Base-by-base conservation (phyloP, 495 filamentous ascomycete genomes). In the Evansstolkia leycettana region DNA sequence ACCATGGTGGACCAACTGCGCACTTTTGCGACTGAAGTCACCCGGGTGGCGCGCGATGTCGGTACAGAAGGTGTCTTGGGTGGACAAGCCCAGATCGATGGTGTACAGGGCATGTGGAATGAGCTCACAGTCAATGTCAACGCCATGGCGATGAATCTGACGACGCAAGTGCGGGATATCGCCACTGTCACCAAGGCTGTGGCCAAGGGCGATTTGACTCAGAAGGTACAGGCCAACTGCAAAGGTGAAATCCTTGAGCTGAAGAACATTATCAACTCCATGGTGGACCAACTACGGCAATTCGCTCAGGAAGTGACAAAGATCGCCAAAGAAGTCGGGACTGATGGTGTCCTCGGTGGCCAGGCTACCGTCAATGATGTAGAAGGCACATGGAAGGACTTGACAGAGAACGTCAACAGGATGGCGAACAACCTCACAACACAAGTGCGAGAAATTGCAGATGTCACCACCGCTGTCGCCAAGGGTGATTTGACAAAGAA, bases 341-440 rank as follows among this genome's bases (percentile, higher is more conserved):
- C 90, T 1, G 90, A 98, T 51, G 90, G 90, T 48, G 80, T 88
- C 31, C 73, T 98, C 3, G 90, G 90, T 50, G 90, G 89, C 19
- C 90, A 98, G 62, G 90, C 90, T 18, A 93, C 85, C 12, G 90
- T 98, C 11, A 87, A 94, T 51, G 89, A 94, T 53, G 90, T 98
- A 7, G 84, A 98, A 60, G 90, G 90, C 31, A 95, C 88, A 17
- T 98, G 90, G 90, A 83, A 87, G 55, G 86, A 94, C 53, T 63
- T 98, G 37, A 98, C 90, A 6, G 87, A 94, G 50, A 96, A 94
- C 46, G 90, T 98, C 57, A 98, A 98, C 58, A 82, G 87, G 28
- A 95, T 99, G 89, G 90, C 90, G 50, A 94, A 88, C 72, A 96
- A 96, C 53, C 64, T 99, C 38, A 99, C 90, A 2, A 95, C 89